Evolutionary conservation across 1,284 basidiomycete species (phyloP).

Genomic region (Retiboletus fuscus): DNA sequence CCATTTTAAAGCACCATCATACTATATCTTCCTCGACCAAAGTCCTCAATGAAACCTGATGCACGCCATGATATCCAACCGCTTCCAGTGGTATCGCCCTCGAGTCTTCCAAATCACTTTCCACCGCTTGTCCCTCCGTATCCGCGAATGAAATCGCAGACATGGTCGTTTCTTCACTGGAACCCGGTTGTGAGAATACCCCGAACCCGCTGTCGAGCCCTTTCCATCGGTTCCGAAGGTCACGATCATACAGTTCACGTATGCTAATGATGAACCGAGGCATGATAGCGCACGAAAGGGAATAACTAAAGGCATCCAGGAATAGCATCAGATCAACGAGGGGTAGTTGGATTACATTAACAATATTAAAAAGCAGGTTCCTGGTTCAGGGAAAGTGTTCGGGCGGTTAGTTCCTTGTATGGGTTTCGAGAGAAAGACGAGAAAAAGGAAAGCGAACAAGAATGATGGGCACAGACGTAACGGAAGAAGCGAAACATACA

Average conservation of each 20-base stretch:
- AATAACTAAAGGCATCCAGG: constrained; percentile 16
- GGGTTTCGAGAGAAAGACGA: too few species aligned
- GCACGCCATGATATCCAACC: too few species aligned
- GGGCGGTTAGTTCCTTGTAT: neutral
- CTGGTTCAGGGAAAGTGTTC: neutral
- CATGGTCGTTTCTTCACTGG: neutral
- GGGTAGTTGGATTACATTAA: too few species aligned
- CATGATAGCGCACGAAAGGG: constrained; percentile 29
- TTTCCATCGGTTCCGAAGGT: constrained; percentile 9
- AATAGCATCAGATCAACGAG: constrained; percentile 3
- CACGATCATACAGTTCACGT: constrained; percentile 25
- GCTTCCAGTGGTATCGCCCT: too few species aligned
- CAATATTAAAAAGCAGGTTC: constrained; percentile 10
- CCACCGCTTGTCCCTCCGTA: too few species aligned
- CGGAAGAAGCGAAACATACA: constrained; percentile 21
- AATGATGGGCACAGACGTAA: too few species aligned
- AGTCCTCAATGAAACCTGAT: too few species aligned
- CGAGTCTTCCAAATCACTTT: too few species aligned
- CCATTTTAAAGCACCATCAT: too few species aligned
- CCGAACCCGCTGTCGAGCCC: constrained; percentile 32
- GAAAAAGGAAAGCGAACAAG: too few species aligned
- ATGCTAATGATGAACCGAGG: constrained; percentile 32
- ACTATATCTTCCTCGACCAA: too few species aligned
- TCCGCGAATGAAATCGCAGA: too few species aligned
- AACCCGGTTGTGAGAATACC: neutral